These are phyloP conservation scores for Paraurostyla sp. DNA, from an alignment of 73 alveolate species.

Conservation along the genomic window DNA sequence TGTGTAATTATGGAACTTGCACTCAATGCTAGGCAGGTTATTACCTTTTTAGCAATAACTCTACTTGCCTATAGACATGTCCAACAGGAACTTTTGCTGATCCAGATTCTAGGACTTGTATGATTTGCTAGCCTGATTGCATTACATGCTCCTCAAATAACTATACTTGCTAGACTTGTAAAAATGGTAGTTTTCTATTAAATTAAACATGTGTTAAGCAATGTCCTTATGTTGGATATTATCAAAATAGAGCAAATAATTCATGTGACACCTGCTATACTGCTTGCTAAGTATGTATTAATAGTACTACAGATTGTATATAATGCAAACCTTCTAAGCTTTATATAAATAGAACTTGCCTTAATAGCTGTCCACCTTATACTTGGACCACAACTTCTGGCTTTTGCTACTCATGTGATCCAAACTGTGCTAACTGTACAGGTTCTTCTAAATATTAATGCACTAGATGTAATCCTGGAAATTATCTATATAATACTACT, in stretches of 20 bases:
- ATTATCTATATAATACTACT: background rate
- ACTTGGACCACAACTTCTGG: background rate
- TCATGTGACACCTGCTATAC: constrained; percentile 29
- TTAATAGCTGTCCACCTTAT: background rate
- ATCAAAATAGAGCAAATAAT: background rate
- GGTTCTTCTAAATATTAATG: background rate
- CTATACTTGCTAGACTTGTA: constrained; percentile 26
- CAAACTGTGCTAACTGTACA: background rate
- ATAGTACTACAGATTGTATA: background rate
- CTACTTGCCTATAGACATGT: background rate
- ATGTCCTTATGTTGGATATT: constrained; percentile 40
- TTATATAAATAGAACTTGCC: background rate
- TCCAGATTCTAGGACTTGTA: constrained; percentile 3
- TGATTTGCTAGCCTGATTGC: constrained; percentile 35
- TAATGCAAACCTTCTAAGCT: constrained; percentile 1
- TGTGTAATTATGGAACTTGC: background rate
- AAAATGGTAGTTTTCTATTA: background rate
- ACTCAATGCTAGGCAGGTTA: background rate
- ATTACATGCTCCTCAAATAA: background rate
- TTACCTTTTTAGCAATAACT: background rate
- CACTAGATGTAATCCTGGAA: background rate
- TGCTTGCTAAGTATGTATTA: background rate
- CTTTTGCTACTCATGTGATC: constrained; percentile 41
- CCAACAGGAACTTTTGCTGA: background rate
- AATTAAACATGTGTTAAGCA: background rate